These are phyloP conservation scores for Ramaria sp. DNA, from an alignment of 768 basidiomycete species.

Conservation along the genomic window DNA sequence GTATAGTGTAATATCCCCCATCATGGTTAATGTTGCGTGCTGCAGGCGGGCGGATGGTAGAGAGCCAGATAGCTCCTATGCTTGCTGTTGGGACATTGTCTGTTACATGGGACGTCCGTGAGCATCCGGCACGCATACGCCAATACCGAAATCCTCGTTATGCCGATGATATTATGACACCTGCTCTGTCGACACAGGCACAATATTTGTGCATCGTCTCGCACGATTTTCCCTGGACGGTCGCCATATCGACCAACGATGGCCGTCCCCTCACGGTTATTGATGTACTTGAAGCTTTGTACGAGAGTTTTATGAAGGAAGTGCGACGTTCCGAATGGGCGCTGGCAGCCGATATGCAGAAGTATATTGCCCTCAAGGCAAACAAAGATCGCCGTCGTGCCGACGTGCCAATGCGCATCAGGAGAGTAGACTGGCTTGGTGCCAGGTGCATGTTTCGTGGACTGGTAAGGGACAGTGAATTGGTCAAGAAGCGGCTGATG, in stretches of 20 bases:
- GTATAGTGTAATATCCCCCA: not conserved
- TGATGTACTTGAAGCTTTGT: slow-evolving; percentile 44
- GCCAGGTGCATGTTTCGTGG: slow-evolving; percentile 50
- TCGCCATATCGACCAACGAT: slow-evolving; percentile 37
- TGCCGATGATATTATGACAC: slow-evolving; percentile 11
- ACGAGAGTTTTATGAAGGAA: slow-evolving; percentile 37
- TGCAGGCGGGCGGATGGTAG: not conserved
- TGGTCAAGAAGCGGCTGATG: slow-evolving; percentile 36
- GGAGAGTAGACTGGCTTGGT: slow-evolving; percentile 57
- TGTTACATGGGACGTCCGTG: slow-evolving; percentile 4
- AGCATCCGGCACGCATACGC: not conserved
- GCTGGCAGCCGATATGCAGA: slow-evolving; percentile 34
- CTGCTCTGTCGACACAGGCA: slow-evolving; percentile 25
- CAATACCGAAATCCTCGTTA: not conserved
- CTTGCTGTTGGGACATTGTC: not conserved
- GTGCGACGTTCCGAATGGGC: slow-evolving; percentile 65
- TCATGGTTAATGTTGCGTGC: not conserved
- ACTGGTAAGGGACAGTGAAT: slow-evolving; percentile 49
- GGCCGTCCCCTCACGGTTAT: slow-evolving; percentile 35
- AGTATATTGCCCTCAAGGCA: slow-evolving; percentile 19
- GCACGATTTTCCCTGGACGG: slow-evolving; percentile 54
- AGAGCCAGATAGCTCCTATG: not conserved
- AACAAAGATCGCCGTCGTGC: slow-evolving; percentile 8
- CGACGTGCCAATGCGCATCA: slow-evolving; percentile 19
- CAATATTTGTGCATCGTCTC: slow-evolving; percentile 41